Conservation (phyloP, 129 eudicot genomes). For the Saposhnikovia divaricata region DNA sequence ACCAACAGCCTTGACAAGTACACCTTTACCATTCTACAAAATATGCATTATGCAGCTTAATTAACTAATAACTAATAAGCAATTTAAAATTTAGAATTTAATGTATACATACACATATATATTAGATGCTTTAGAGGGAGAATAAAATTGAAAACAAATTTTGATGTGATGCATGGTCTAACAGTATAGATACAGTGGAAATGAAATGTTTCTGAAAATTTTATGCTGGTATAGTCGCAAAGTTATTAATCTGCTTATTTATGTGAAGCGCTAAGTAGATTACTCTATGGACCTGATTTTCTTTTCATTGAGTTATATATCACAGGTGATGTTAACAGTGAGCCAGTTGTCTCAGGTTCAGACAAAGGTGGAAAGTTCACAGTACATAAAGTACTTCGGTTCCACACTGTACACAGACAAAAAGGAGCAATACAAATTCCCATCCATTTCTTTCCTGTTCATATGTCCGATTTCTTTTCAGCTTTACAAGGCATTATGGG, state of each 20-base stretch:
- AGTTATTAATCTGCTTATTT: background rate
- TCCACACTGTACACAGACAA: background rate
- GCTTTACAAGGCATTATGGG: background rate
- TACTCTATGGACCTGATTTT: background rate
- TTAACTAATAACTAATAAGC: background rate
- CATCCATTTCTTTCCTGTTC: background rate
- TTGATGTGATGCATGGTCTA: background rate
- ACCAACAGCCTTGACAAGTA: slow-evolving; percentile 90
- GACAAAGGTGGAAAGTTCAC: background rate
- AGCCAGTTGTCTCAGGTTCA: background rate
- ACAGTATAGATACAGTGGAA: background rate
- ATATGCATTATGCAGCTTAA: slow-evolving; percentile 6
- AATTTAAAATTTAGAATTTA: background rate
- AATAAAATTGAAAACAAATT: background rate
- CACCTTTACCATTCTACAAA: slow-evolving; percentile 60
- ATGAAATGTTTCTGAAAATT: background rate
- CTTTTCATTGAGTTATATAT: too few species aligned
- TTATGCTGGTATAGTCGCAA: background rate
- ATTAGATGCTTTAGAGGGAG: background rate
- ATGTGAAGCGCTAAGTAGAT: background rate
- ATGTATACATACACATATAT: too few species aligned
- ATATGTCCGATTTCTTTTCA: background rate
- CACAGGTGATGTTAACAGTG: background rate
- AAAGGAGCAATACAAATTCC: background rate
- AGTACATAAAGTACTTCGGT: background rate